Evolutionary conservation across 1,139 yeast species (phyloP).

Genomic region (Sugiyamaella japonica): DNA sequence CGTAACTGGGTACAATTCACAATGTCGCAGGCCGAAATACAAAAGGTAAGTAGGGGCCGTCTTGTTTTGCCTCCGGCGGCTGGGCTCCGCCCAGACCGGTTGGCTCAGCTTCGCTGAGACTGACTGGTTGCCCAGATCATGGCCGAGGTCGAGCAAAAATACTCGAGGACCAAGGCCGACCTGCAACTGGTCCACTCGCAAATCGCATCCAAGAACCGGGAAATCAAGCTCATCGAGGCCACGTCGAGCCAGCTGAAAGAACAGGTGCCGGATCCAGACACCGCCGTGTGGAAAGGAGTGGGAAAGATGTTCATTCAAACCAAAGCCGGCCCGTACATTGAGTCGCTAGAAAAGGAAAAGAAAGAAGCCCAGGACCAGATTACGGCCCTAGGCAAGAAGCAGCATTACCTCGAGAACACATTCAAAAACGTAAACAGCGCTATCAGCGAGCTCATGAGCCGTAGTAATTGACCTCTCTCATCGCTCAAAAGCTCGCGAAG

Average conservation of each 20-base stretch:
- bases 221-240: slow-evolving; percentile 55
- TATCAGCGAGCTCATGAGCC: slow-evolving; percentile 47
- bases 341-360: slow-evolving; percentile 53
- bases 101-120: not conserved
- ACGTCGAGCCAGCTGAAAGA: slow-evolving; percentile 58
- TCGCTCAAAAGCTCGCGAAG: not conserved
- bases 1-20: not conserved
- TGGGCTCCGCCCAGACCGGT: not conserved
- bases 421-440: slow-evolving; percentile 69
- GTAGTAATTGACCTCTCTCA: slow-evolving; percentile 1
- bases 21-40: slow-evolving; percentile 12
- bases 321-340: slow-evolving; percentile 50
- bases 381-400: slow-evolving; percentile 64
- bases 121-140: slow-evolving; percentile 18
- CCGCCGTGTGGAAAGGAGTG: slow-evolving; percentile 77
- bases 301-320: slow-evolving; percentile 60
- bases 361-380: slow-evolving; percentile 57
- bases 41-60: slow-evolving; percentile 10
- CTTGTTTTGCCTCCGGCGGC: not conserved
- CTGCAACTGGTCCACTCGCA: slow-evolving; percentile 63
- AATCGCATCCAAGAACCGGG: slow-evolving; percentile 56
- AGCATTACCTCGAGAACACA: slow-evolving; percentile 71
- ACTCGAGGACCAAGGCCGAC: slow-evolving; percentile 48
- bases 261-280: slow-evolving; percentile 39
- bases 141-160: slow-evolving; percentile 30